A percentile compares a stretch with the other conserved stretches of the same genome.
Conservation (phyloP, 257 asterid genomes). For the Euphrasia confusa region DNA sequence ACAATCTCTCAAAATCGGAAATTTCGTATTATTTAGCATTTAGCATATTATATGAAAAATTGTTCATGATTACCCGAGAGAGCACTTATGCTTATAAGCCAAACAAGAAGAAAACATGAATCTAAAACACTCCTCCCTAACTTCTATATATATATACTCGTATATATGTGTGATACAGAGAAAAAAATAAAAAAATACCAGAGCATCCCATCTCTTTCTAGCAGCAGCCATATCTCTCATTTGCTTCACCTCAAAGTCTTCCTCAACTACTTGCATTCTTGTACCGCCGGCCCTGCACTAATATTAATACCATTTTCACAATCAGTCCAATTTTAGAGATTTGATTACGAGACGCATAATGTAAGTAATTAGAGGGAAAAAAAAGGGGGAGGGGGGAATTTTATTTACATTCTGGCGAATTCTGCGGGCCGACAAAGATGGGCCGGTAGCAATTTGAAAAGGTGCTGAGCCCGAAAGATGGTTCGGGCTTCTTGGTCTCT, state of each 20-base stretch:
- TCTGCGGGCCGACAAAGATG: conserved; percentile 18
- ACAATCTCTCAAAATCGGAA: no score
- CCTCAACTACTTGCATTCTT: conserved; percentile 76
- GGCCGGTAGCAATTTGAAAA: conserved; percentile 26
- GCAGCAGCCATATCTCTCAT: conserved; percentile 97
- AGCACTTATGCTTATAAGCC: no score
- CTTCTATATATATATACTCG: no score
- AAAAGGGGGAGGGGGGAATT: not conserved
- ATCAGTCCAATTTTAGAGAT: conserved; percentile 24
- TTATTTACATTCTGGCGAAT: conserved; percentile 34
- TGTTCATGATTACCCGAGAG: no score
- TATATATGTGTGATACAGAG: no score
- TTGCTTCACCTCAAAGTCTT: conserved; percentile 91
- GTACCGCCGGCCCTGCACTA: conserved; percentile 40
- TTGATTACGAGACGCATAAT: conserved; percentile 2
- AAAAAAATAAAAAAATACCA: conserved; percentile 39
- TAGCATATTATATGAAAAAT: no score
- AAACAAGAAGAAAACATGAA: no score
- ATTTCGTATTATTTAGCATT: no score
- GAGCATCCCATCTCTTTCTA: conserved; percentile 91
- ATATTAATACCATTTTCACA: conserved; percentile 21
- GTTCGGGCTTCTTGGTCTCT: conserved; percentile 29
- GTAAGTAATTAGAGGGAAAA: not conserved
- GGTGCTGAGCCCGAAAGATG: conserved; percentile 32
- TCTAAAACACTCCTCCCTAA: no score